Evolutionary conservation across 164 flowering plant genomes (phyloP), one percentile per base, ranked within the genome.

Genomic region (Magnolia sinica): DNA sequence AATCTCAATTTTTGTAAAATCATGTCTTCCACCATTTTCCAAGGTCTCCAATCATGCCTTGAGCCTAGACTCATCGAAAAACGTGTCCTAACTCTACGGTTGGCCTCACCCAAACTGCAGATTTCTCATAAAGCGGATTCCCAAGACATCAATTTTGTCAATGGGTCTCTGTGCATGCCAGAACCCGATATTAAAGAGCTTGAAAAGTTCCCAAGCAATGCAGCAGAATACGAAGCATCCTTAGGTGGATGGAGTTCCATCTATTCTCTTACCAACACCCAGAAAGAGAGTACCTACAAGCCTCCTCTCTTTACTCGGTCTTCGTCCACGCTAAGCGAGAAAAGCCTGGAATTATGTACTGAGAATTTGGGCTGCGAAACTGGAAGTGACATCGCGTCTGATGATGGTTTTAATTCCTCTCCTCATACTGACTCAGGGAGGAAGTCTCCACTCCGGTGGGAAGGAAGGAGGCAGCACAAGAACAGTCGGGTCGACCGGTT

Each of bases 321-420:
- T 3, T 37, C 83, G 0, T 87, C 89, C 76, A 78, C 86, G 55
- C 73, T 92, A 68, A 89, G 85, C 64, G 85, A 80, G 64, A 88
- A 82, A 77, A 95, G 98, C 71, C 90, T 95, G 1, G 87, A 91
- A 75, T 79, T 95, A 14, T 95, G 98, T 85, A 94, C 98, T 0
- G 98, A 94, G 84, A 90, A 89, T 64, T 90, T 94, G 31, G 98
- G 98, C 20, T 92, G 96, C 1, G 98, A 94, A 78, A 89, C 94
- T 2, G 98, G 98, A 8, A 90, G 91, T 11, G 91, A 87, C 13
- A 85, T 13, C 22, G 22, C 18, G 19, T 55, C 64, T 11, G 64
- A 72, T 50, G 23, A 31, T 3, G 64, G 71, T 13, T 55, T 20
- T 10, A n/a, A 20, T 52, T 24, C 64, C 23, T 72, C 64, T 11